Base-by-base conservation (phyloP, 2,329 filamentous ascomycete genomes). In the Leptoxyphium fumago region DNA sequence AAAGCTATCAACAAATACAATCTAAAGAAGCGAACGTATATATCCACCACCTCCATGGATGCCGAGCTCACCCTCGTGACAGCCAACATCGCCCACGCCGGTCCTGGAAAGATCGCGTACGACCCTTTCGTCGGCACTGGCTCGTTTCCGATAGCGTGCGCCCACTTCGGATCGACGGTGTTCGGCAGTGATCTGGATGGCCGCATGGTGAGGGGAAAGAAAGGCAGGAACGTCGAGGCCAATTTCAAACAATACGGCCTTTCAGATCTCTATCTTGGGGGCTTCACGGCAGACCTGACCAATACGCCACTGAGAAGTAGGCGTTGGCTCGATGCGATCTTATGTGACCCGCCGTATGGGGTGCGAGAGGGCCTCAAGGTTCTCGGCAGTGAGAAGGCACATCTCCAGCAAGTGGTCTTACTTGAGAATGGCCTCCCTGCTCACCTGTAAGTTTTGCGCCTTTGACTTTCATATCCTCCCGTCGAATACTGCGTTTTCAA, bases 11-110 rank as follows among this genome's bases (percentile, higher is more conserved):
- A 75, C 30, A 82, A 74, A 18, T 93, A 88, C 56, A 87, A 94
- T 60, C 72, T 98, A 17, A 98, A 98, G 70, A 94, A 94, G 64
- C 72, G 91, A 26, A 74, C 75, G 34, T 98, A 98, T 60, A 96
- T 98, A 55, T 86, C 83, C 52, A 96, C 89, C 0, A 98, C 91
- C 0, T 91, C 84, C 39, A 96, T 98, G 91, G 91, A 98, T 60
- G 84, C 89, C 0, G 91, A 96, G 61, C 72, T 98, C 38, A 84
- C 87, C 10, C 73, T 98, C 1, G 69, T 98, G 17, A 95, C 88
- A 0, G 91, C 89, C 1, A 98, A 96, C 57, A 78, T 98, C 52
- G 84, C 85, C 0, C 75, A 84, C 11, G 87, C 87, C 0, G 80
- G 69, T 0, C 83, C 87, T 0, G 89, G 86, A 0, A 93, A 84